phyloP scores from a whole-genome alignment of 768 basidiomycete genomes.

The Crucibulum laeve region DNA sequence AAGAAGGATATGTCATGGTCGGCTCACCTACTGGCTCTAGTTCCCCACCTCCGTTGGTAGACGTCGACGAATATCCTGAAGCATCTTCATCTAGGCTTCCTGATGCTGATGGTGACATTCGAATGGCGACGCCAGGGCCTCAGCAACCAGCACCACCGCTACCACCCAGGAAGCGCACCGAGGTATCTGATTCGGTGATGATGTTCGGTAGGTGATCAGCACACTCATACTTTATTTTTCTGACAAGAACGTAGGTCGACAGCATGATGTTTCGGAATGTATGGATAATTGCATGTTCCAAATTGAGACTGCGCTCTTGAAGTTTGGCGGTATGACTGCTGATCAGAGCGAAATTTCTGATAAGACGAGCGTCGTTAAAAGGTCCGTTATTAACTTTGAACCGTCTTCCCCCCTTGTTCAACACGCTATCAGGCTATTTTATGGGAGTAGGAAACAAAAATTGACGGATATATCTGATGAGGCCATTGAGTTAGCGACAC shows the following conservation, averaged over 20 bases:
- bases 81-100: slow-evolving; percentile 26
- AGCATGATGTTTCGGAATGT: slow-evolving; percentile 98
- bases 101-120: slow-evolving; percentile 34
- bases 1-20: slow-evolving; percentile 28
- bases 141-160: slow-evolving; percentile 48
- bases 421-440: slow-evolving; percentile 53
- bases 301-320: slow-evolving; percentile 87
- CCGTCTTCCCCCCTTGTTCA: not conserved
- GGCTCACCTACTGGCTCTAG: slow-evolving; percentile 12
- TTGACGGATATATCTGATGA: slow-evolving; percentile 31
- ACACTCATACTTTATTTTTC: not conserved
- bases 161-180: slow-evolving; percentile 47
- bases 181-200: slow-evolving; percentile 72
- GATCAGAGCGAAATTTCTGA: slow-evolving; percentile 41
- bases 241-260: slow-evolving; percentile 60
- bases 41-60: slow-evolving; percentile 9
- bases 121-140: slow-evolving; percentile 12
- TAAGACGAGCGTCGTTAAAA: slow-evolving; percentile 77
- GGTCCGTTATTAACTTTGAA: slow-evolving; percentile 34
- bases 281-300: slow-evolving; percentile 99
- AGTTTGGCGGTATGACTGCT: slow-evolving; percentile 54
- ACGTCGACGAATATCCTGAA: slow-evolving; percentile 12
- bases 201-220: slow-evolving; percentile 68
- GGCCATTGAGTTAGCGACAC: slow-evolving; percentile 47
- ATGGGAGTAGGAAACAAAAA: slow-evolving; percentile 74